These are phyloP conservation scores for Nannochloropsis gaditana DNA, from an alignment of 108 stramenopile species.

Conservation along the genomic window DNA sequence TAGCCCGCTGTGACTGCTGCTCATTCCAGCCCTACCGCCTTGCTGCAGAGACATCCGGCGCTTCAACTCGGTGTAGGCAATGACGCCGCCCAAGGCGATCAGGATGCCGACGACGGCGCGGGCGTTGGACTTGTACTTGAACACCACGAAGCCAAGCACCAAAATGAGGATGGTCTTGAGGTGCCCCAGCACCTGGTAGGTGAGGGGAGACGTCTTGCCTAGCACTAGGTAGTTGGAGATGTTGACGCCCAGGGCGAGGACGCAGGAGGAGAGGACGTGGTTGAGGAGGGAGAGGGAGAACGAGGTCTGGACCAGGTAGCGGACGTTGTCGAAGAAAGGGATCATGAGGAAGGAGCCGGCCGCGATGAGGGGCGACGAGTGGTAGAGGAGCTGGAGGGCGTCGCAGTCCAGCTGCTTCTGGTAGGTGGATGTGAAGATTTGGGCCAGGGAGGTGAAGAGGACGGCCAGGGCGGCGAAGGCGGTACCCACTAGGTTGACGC, in stretches of 20 bases:
- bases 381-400: conserved; percentile 41
- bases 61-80: conserved; percentile 29
- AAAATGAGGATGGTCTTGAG: conserved; percentile 42
- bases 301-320: neutral
- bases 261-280: conserved; percentile 28
- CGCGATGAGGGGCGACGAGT: conserved; percentile 44
- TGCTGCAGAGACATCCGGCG: neutral
- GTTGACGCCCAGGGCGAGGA: conserved; percentile 43
- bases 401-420: conserved; percentile 36
- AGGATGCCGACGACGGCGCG: conserved; percentile 26
- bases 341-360: conserved; percentile 29
- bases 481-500: conserved; percentile 19
- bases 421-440: conserved; percentile 40
- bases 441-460: conserved; percentile 29
- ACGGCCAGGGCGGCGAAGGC: conserved; percentile 33
- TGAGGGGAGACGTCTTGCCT: conserved; percentile 45
- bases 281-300: neutral
- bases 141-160: conserved; percentile 29
- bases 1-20: neutral
- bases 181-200: conserved; percentile 45
- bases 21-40: neutral
- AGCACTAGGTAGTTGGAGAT: conserved; percentile 46
- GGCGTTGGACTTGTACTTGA: conserved; percentile 1
- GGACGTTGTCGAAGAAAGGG: conserved; percentile 42
- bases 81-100: conserved; percentile 22